Percentiles rank a stretch among this genome's conserved stretches.
Evolutionary conservation across 768 basidiomycete species (phyloP).

Genomic region (Collybia sordida): DNA sequence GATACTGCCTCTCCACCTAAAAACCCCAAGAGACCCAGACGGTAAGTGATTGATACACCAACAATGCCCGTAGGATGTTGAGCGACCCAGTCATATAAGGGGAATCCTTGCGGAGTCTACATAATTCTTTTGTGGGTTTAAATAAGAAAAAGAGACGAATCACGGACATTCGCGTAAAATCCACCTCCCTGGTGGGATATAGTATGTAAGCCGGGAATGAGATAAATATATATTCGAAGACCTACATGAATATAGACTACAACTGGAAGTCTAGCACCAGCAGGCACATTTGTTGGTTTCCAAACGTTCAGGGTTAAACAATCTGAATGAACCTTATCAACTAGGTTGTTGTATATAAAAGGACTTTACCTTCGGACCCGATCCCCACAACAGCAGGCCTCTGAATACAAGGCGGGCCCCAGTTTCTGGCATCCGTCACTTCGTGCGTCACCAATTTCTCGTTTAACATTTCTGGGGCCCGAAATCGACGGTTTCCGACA

Average conservation of each 20-base stretch:
- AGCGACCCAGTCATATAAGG: constrained; percentile 46
- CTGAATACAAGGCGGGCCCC: constrained; percentile 46
- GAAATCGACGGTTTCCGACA: constrained; percentile 36
- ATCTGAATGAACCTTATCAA: constrained; percentile 19
- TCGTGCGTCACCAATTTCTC: constrained; percentile 21
- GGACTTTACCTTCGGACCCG: constrained; percentile 38
- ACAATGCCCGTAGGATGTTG: constrained; percentile 32
- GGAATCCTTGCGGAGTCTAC: constrained; percentile 46
- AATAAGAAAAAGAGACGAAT: no score
- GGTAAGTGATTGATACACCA: constrained; percentile 32
- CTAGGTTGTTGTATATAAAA: not conserved
- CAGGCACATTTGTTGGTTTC: constrained; percentile 37
- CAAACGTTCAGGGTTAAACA: constrained; percentile 42
- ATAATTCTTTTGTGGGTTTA: not conserved
- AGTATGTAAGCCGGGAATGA: not conserved
- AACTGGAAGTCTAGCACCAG: constrained; percentile 35
- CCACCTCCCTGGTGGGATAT: constrained; percentile 36
- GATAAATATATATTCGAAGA: not conserved
- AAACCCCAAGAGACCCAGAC: constrained; percentile 28
- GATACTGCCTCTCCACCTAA: constrained; percentile 24
- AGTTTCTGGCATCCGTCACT: constrained; percentile 41
- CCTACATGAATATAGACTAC: constrained; percentile 42
- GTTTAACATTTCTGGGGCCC: constrained; percentile 34
- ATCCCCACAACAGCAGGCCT: constrained; percentile 43
- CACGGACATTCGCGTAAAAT: constrained; percentile 32